Evolutionary conservation across 2,329 filamentous ascomycete species (phyloP), one percentile per base, ranked within the genome.

Genomic region (Talaromyces sp.): DNA sequence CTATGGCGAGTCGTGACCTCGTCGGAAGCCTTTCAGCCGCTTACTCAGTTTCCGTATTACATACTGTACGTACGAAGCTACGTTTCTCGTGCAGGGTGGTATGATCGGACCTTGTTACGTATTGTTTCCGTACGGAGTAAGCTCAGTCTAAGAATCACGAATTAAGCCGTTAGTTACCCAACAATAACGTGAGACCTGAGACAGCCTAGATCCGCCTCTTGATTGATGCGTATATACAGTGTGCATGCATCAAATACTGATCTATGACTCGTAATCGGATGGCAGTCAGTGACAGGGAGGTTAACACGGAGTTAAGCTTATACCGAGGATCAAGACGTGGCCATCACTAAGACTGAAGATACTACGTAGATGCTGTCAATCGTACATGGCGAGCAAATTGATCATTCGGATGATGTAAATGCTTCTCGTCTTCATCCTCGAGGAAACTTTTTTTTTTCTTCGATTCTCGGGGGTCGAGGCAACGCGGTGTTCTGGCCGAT

Each of bases 401-500:
- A 11, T n/a, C 48, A 12, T 54, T 8, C 9, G 9, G 11, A 21
- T 54, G n/a, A 54, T 37, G 48, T 33, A 16, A 21, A 25, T 18
- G 8, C 8, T 7, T 9, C 9, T 44, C 8, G 16, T 9, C 9
- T 44, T 21, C 12, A 16, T n/a, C 16, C 37, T 39, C n/a, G 39
- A 21, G 40, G 40, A 42, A 21, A 11, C 7, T 11, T 48, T 25
- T n/a, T 2, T 7, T n/a, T n/a, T n/a, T n/a, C n/a, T n/a, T n/a
- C n/a, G 44, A 28, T 28, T 50, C 52, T 44, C 28, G 23, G 21
- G 12, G 39, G 18, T 57, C 21, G 52, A 57, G 35, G 23, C 16
- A 58, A 12, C 9, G 48, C 56, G 56, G 56, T 46, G 28, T 58
- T 48, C 35, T 46, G 56, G 39, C 40, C 56, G 42, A 48, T 58